These are phyloP conservation scores for Chlamydomonas applanata DNA, from an alignment of 139 green algal species.

Conservation along the genomic window DNA sequence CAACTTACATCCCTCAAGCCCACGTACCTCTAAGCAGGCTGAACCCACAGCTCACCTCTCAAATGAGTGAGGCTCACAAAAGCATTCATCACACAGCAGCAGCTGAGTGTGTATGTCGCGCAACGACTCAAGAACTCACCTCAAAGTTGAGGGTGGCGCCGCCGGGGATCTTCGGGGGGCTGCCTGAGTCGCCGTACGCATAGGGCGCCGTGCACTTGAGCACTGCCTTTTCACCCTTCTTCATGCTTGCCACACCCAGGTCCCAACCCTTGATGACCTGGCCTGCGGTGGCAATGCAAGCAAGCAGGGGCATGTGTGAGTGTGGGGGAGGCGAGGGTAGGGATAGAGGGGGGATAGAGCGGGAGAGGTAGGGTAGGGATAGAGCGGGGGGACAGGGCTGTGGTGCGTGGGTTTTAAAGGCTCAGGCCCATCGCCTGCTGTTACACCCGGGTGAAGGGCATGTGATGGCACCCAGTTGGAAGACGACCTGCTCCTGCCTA, in stretches of 20 bases:
- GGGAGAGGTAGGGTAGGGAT: too few species aligned
- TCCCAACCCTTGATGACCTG: conserved; percentile 98
- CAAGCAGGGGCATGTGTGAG: neutral
- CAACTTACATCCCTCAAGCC: neutral
- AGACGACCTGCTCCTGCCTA: too few species aligned
- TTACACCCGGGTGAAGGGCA: too few species aligned
- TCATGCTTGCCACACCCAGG: conserved; percentile 89
- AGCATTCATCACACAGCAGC: too few species aligned
- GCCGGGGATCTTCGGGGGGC: conserved; percentile 85
- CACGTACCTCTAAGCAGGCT: too few species aligned
- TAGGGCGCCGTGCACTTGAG: conserved; percentile 83
- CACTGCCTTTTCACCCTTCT: conserved; percentile 85
- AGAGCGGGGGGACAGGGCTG: too few species aligned
- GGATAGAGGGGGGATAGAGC: too few species aligned
- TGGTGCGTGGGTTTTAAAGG: too few species aligned
- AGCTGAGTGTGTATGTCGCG: neutral
- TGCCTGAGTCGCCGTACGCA: conserved; percentile 83
- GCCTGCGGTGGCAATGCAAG: conserved; percentile 33
- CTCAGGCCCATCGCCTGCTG: too few species aligned
- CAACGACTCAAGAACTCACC: conserved; percentile 23
- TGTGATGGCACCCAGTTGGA: too few species aligned
- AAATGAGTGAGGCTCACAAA: too few species aligned
- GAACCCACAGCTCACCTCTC: neutral
- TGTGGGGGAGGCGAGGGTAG: too few species aligned
- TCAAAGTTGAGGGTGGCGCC: conserved; percentile 95